Evolutionary conservation across 2,329 filamentous ascomycete species (phyloP).

Genomic region (Xylaria sp.): DNA sequence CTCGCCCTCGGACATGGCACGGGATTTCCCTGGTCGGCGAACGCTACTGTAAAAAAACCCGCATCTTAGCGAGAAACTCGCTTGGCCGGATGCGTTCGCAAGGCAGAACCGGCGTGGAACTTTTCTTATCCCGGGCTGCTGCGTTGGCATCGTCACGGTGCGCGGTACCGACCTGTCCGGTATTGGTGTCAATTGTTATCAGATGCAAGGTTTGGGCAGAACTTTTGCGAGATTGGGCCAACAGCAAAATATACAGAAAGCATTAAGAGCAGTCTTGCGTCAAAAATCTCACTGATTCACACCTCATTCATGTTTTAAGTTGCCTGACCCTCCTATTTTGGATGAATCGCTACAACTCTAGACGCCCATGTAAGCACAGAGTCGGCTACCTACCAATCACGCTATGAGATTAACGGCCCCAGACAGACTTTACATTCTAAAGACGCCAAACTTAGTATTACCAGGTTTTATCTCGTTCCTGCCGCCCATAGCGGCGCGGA

Average conservation of each 20-base stretch:
- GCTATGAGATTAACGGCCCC: slow-evolving; percentile 12
- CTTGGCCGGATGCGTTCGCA: not conserved
- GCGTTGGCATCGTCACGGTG: not conserved
- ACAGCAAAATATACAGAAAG: not conserved
- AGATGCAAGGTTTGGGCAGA: not conserved
- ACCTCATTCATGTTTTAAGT: not conserved
- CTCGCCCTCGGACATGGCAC: not conserved
- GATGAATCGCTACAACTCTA: not conserved
- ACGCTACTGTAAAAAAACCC: not conserved
- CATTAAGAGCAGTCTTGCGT: slow-evolving; percentile 4
- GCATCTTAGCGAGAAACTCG: not conserved
- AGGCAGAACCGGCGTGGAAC: not conserved
- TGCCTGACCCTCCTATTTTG: slow-evolving; percentile 4
- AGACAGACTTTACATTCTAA: slow-evolving; percentile 74
- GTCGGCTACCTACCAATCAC: slow-evolving; percentile 10
- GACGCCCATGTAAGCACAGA: slow-evolving; percentile 14
- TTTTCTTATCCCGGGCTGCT: not conserved
- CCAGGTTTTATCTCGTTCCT: slow-evolving; percentile 68
- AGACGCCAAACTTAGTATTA: slow-evolving; percentile 79
- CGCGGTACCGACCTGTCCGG: not conserved
- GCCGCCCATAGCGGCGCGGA: slow-evolving; percentile 76
- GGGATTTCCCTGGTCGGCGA: not conserved
- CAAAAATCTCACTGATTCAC: not conserved
- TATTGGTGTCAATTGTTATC: slow-evolving; percentile 1
- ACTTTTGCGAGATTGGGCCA: not conserved